These are phyloP conservation scores for Kwoniella botswanensis DNA, from an alignment of 768 basidiomycete genomes.

Conservation along the genomic window DNA sequence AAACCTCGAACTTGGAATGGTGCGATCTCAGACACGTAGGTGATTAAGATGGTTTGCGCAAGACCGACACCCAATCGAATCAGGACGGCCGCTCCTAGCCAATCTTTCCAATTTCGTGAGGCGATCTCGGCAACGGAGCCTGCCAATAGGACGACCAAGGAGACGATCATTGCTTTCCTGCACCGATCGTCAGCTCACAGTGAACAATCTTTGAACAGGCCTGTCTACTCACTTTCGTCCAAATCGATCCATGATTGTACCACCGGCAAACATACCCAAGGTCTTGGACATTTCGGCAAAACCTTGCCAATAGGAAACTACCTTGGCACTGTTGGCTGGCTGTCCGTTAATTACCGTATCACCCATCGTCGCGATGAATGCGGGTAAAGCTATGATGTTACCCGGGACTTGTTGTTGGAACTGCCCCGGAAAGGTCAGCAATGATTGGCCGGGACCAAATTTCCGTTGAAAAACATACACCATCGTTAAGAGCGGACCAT, in stretches of 20 bases:
- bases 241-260: constrained; percentile 23
- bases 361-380: constrained; percentile 28
- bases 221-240: constrained; percentile 35
- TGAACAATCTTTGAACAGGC: not conserved
- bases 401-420: constrained; percentile 28
- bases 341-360: constrained; percentile 29
- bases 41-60: constrained; percentile 32
- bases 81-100: constrained; percentile 31
- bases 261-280: constrained; percentile 35
- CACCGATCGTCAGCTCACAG: not conserved
- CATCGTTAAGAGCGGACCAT: constrained; percentile 36
- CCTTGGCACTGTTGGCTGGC: constrained; percentile 29
- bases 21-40: constrained; percentile 34
- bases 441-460: not conserved
- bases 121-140: constrained; percentile 35
- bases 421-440: constrained; percentile 1
- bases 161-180: constrained; percentile 19
- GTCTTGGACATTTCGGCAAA: constrained; percentile 39
- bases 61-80: constrained; percentile 32
- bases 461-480: constrained; percentile 1
- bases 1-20: constrained; percentile 40
- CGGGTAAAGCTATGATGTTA: constrained; percentile 33
- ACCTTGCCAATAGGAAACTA: constrained; percentile 36
- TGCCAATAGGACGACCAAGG: constrained; percentile 28
- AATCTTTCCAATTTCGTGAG: constrained; percentile 26